These are phyloP conservation scores for Monosporascus sp. DNA, from an alignment of 2,329 filamentous ascomycete species.

Conservation along the genomic window DNA sequence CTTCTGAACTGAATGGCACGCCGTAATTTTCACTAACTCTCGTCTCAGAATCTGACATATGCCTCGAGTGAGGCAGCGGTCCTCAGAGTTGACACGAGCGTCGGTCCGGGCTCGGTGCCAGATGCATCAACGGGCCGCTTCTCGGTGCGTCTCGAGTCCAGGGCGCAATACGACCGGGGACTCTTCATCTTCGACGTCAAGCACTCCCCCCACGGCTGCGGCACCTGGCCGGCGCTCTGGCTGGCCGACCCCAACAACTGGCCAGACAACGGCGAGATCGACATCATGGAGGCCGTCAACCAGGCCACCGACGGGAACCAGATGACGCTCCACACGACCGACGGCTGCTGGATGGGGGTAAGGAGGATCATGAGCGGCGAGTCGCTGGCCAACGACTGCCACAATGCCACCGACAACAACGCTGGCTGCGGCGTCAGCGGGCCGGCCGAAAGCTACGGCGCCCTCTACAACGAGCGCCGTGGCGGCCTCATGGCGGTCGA, in stretches of 20 bases:
- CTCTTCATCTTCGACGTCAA: constrained; percentile 64
- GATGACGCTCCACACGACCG: constrained; percentile 54
- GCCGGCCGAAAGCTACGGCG: constrained; percentile 40
- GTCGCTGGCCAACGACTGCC: constrained; percentile 40
- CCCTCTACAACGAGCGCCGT: constrained; percentile 44
- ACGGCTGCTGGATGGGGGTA: constrained; percentile 47
- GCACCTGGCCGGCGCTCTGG: constrained; percentile 63
- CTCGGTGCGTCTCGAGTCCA: constrained; percentile 59
- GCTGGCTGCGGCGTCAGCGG: constrained; percentile 52
- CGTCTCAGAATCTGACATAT: constrained; percentile 55
- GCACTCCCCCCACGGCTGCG: constrained; percentile 59
- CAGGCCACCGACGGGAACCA: constrained; percentile 48
- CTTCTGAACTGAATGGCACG: background rate
- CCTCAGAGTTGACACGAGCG: constrained; percentile 55
- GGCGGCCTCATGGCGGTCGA: constrained; percentile 59
- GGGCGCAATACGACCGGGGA: constrained; percentile 52
- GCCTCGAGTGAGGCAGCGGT: constrained; percentile 48
- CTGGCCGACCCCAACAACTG: constrained; percentile 55
- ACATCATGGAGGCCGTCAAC: constrained; percentile 57
- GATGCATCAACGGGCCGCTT: constrained; percentile 55
- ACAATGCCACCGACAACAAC: constrained; percentile 46
- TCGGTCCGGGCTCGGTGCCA: constrained; percentile 40
- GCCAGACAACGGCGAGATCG: constrained; percentile 61
- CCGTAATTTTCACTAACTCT: constrained; percentile 1
- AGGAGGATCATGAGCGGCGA: constrained; percentile 49